phyloP scores from a whole-genome alignment of 495 filamentous ascomycete genomes.

The Parathielavia hyrcaniae region DNA sequence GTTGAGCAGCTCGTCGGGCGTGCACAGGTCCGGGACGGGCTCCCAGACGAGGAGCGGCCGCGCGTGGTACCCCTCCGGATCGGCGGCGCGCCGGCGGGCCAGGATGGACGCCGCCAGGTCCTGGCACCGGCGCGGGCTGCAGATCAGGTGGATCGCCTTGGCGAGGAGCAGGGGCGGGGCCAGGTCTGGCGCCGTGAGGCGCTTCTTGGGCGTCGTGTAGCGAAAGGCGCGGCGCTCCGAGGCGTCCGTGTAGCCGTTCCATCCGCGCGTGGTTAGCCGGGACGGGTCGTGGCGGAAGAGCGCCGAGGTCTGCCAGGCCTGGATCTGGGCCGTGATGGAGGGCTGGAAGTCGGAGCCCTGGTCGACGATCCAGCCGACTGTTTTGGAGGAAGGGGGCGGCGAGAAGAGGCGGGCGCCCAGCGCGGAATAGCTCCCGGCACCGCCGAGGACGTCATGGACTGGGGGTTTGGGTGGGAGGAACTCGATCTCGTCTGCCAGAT shows the following conservation, averaged over 20 bases:
- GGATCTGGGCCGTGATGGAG: conserved; percentile 54
- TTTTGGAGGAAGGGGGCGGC: conserved; percentile 49
- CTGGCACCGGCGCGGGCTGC: conserved; percentile 70
- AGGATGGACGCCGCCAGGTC: conserved; percentile 61
- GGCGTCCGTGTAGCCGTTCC: conserved; percentile 70
- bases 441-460: conserved; percentile 69
- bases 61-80: conserved; percentile 16
- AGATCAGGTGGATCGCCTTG: conserved; percentile 81
- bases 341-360: conserved; percentile 78
- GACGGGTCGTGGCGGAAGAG: conserved; percentile 58
- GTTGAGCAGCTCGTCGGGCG: conserved; percentile 63
- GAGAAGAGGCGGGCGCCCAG: conserved; percentile 85
- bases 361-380: conserved; percentile 87
- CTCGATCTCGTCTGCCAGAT: conserved; percentile 75
- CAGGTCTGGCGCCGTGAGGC: conserved; percentile 51
- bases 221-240: conserved; percentile 61
- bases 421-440: conserved; percentile 78
- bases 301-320: conserved; percentile 66
- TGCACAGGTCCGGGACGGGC: conserved; percentile 83
- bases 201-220: conserved; percentile 80
- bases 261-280: conserved; percentile 78
- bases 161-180: conserved; percentile 54
- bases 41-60: conserved; percentile 87
- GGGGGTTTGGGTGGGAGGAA: conserved; percentile 56
- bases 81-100: conserved; percentile 29